Conservation (phyloP, 2,329 filamentous ascomycete genomes). For the Hymenoscyphus occultus region DNA sequence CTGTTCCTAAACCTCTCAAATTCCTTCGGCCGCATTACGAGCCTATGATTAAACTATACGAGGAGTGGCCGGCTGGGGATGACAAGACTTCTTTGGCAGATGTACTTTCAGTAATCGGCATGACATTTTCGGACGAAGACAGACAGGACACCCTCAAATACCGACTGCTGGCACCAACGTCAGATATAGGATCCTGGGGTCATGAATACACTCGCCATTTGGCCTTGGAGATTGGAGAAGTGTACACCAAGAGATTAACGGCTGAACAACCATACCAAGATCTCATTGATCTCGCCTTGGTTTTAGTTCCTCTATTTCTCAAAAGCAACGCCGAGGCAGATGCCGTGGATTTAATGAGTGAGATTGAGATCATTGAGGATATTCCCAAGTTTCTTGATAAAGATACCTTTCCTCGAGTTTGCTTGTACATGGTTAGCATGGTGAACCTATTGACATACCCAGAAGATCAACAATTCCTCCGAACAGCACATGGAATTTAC, state of each 20-base stretch:
- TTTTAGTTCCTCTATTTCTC: slow-evolving; percentile 89
- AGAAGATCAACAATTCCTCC: slow-evolving; percentile 93
- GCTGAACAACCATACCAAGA: slow-evolving; percentile 83
- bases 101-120: slow-evolving; percentile 93
- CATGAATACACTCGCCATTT: slow-evolving; percentile 98
- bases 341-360: slow-evolving; percentile 93
- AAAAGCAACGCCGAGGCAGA: slow-evolving; percentile 98
- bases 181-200: slow-evolving; percentile 95
- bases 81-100: slow-evolving; percentile 91
- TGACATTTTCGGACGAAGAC: slow-evolving; percentile 98
- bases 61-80: slow-evolving; percentile 78
- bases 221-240: slow-evolving; percentile 91
- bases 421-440: slow-evolving; percentile 98
- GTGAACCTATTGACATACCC: slow-evolving; percentile 96
- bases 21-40: slow-evolving; percentile 97
- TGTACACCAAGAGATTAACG: slow-evolving; percentile 83
- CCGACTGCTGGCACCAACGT: slow-evolving; percentile 80
- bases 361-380: slow-evolving; percentile 94
- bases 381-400: slow-evolving; percentile 88
- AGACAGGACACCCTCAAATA: slow-evolving; percentile 96
- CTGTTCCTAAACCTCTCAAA: slow-evolving; percentile 96
- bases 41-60: slow-evolving; percentile 80
- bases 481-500: slow-evolving; percentile 91
- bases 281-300: slow-evolving; percentile 76
- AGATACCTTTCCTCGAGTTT: slow-evolving; percentile 89